Evolutionary conservation across 2,329 filamentous ascomycete species (phyloP).

Genomic region (Fusarium oligoseptatum): DNA sequence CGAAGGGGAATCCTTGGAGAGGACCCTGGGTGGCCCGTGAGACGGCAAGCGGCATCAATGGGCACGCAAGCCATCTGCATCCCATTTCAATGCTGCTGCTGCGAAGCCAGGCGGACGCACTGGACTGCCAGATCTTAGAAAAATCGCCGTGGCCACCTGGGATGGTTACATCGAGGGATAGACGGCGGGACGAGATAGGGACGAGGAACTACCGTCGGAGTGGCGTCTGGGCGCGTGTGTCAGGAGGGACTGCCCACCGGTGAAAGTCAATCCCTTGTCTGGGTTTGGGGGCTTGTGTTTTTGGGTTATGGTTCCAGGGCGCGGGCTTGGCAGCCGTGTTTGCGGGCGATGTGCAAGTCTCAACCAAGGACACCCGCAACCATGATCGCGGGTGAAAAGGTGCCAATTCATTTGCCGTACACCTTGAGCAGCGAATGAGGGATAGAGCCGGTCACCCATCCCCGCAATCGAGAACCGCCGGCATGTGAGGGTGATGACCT

Average conservation of each 20-base stretch:
- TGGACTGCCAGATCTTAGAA: conserved; percentile 47
- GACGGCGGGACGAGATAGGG: conserved; percentile 34
- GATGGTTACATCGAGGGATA: conserved; percentile 47
- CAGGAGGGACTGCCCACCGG: conserved; percentile 45
- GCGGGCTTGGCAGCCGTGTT: conserved; percentile 36
- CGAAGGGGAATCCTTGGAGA: conserved; percentile 25
- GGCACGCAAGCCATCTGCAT: conserved; percentile 37
- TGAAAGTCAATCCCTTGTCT: conserved; percentile 38
- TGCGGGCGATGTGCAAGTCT: conserved; percentile 33
- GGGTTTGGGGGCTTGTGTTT: conserved; percentile 25
- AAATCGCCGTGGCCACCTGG: conserved; percentile 45
- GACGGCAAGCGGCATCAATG: conserved; percentile 28
- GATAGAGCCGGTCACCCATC: conserved; percentile 22
- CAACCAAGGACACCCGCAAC: conserved; percentile 29
- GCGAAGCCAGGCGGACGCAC: conserved; percentile 37
- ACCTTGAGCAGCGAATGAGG: conserved; percentile 32
- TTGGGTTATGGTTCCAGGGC: conserved; percentile 26
- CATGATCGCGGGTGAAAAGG: conserved; percentile 23
- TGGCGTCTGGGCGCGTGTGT: conserved; percentile 46
- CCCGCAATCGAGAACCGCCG: conserved; percentile 20
- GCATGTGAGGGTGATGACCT: conserved; percentile 43
- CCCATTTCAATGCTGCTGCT: conserved; percentile 35
- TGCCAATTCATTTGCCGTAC: conserved; percentile 16
- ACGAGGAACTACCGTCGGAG: conserved; percentile 44
- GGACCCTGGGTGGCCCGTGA: conserved; percentile 17